Percentiles rank a stretch among this genome's conserved stretches.
Evolutionary conservation across 257 asterid species (phyloP).

Genomic region (Rubia yunnanensis): DNA sequence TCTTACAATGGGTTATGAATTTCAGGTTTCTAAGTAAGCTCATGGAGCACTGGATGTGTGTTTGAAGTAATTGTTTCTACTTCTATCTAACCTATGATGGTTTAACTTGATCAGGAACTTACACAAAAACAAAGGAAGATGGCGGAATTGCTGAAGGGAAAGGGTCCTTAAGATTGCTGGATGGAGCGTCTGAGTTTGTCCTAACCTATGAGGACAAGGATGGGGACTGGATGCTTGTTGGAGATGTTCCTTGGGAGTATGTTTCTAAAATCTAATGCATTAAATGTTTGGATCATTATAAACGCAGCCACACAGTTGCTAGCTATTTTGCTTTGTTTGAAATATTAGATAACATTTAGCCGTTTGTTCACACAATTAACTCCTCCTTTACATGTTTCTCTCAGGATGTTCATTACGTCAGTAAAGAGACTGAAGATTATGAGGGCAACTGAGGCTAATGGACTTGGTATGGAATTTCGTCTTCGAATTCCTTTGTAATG

Average conservation of each 20-base stretch:
- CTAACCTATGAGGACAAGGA: constrained; percentile 90
- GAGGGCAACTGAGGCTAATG: constrained; percentile 69
- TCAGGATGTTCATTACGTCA: constrained; percentile 70
- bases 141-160: constrained; percentile 21
- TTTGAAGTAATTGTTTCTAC: constrained; percentile 7
- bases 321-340: neutral
- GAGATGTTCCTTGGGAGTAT: constrained; percentile 94
- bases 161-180: constrained; percentile 39
- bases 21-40: neutral
- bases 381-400: constrained; percentile 10
- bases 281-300: neutral
- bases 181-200: constrained; percentile 60
- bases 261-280: constrained; percentile 13
- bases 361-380: constrained; percentile 6
- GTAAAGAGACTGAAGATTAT: constrained; percentile 72
- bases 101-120: constrained; percentile 30
- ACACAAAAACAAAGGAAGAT: constrained; percentile 37
- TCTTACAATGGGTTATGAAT: neutral
- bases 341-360: neutral
- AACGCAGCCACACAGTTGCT: neutral
- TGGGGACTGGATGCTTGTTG: constrained; percentile 94
- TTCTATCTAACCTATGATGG: constrained; percentile 2
- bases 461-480: constrained; percentile 38
- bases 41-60: neutral
- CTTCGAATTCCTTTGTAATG: neutral